Conservation (phyloP, 345 rosid species). For the Euclidium syriacum region DNA sequence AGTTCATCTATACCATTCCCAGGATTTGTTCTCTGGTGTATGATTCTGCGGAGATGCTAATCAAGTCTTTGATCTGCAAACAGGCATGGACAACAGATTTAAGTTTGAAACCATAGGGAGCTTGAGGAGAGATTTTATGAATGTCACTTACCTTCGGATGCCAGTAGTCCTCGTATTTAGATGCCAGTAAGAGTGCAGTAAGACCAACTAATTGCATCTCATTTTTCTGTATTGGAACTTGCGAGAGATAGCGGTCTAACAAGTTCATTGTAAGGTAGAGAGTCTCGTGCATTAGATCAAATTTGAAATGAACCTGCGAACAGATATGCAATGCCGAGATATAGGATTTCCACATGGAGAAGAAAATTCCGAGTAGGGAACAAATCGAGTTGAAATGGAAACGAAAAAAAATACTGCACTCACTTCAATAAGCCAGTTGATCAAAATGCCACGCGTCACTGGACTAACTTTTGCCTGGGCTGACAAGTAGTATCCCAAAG, state of each 20-base stretch:
- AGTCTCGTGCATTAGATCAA: conserved; percentile 86
- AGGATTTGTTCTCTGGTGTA: conserved; percentile 77
- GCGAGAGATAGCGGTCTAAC: conserved; percentile 76
- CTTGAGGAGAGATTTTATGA: neutral
- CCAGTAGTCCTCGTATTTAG: conserved; percentile 96
- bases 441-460: conserved; percentile 73
- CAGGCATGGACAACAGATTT: neutral
- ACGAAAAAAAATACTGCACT: conserved; percentile 6
- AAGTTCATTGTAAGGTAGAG: conserved; percentile 78
- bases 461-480: conserved; percentile 58
- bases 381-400: conserved; percentile 5
- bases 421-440: conserved; percentile 98
- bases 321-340: conserved; percentile 13
- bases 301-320: conserved; percentile 78
- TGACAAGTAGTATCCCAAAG: conserved; percentile 54
- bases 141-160: conserved; percentile 72
- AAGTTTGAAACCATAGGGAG: conserved; percentile 1
- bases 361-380: neutral
- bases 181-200: conserved; percentile 75
- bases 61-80: conserved; percentile 75
- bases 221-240: conserved; percentile 59
- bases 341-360: conserved; percentile 9
- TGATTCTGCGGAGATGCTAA: conserved; percentile 81
- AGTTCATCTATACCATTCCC: conserved; percentile 45
- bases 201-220: conserved; percentile 96